phyloP scores from a whole-genome alignment of 805 yeast genomes.

The Cyberlindnera maritima region DNA sequence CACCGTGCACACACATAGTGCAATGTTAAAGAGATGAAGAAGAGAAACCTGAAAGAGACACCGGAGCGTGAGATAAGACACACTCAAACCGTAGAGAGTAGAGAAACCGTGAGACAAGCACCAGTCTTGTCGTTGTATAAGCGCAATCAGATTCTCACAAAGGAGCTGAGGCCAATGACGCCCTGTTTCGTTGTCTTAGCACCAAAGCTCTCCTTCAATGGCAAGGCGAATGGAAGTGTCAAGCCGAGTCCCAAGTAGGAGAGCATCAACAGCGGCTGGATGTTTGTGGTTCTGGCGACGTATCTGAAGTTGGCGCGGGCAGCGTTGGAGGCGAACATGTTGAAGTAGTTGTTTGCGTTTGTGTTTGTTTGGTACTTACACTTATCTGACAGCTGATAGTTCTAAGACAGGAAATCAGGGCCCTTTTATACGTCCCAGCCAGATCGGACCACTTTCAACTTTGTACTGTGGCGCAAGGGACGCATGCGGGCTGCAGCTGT shows the following conservation, averaged over 20 bases:
- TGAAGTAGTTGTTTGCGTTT: background rate
- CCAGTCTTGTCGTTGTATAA: background rate
- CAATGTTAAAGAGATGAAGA: background rate
- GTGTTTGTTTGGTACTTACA: too few relatives aligned
- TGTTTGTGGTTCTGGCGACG: conserved; percentile 7
- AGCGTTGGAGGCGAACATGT: conserved; percentile 19
- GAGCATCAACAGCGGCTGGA: conserved; percentile 25
- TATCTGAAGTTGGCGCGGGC: conserved; percentile 21
- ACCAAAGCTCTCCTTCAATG: conserved; percentile 18
- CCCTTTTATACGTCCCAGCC: background rate
- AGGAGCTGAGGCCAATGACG: conserved; percentile 18
- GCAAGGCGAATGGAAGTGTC: conserved; percentile 24
- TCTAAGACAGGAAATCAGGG: background rate
- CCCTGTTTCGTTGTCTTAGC: conserved; percentile 13
- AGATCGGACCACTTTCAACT: conserved; percentile 6
- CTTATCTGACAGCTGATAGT: too few relatives aligned
- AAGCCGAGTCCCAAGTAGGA: conserved; percentile 22
- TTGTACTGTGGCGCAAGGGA: too few relatives aligned
- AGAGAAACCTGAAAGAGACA: too few relatives aligned
- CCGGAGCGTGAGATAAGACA: background rate
- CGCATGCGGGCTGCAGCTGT: too few relatives aligned
- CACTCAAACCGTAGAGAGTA: background rate
- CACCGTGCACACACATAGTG: background rate
- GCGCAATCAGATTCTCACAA: conserved; percentile 16
- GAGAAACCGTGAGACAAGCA: background rate